Evolutionary conservation across 2,329 filamentous ascomycete species (phyloP), one percentile per base, ranked within the genome.

Genomic region (Aspergillus ibericus): DNA sequence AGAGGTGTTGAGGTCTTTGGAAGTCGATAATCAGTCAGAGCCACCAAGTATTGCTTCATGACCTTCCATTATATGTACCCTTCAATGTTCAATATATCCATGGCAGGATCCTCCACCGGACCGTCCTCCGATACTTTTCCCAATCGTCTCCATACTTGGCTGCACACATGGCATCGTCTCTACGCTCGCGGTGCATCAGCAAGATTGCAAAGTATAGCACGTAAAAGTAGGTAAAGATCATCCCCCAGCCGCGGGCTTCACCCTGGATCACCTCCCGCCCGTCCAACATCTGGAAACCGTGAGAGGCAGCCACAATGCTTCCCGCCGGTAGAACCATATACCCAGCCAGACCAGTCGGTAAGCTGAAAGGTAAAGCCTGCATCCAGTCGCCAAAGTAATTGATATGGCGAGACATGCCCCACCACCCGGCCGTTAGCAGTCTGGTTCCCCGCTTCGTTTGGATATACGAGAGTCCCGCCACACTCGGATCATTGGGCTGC

Each of bases 301-400:
- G 20, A 4, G 22, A 20, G 13, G n/a, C 38, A 25, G 18, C 20
- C 22, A 57, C 15, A 46, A 36, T 12, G 32, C 48, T 44, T 25
- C 58, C 58, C 4, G 55, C 59, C 10, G 62, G 42, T 38, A 80
- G 74, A 56, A 96, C 86, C 48, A 87, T 78, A 73, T 93, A 96
- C 9, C 92, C 92, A 0, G 92, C 88, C 55, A 93, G 71, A 1
- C 90, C 89, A 0, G 92, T 96, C 1, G 93, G 92, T 29, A 96
- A 81, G 66, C 87, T 90, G 76, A 93, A 96, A 0, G 91, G 85
- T 89, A 90, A 96, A 8, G 88, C 85, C 84, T 96, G 92, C 64
- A 96, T 81, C 92, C 92, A 96, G 78, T 97, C 92, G 54, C 92
- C 92, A 1, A 95, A 78, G 75, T 97, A 96, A 79, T 96, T 97